Conservation (phyloP, 2,329 filamentous ascomycete genomes). For the Pezicula carpinea region DNA sequence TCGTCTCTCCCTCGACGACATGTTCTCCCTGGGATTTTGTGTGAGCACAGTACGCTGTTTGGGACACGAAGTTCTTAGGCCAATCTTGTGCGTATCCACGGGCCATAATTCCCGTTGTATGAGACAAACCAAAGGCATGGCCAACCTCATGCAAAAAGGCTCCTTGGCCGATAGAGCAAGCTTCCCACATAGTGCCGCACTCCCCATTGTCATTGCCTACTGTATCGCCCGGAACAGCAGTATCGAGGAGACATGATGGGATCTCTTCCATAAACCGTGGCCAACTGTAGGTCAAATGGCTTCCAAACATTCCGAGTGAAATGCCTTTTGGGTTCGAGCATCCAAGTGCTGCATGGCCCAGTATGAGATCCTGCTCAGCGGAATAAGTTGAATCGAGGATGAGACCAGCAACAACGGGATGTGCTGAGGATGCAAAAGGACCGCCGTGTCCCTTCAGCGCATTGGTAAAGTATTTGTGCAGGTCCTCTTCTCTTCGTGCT, state of each 20-base stretch:
- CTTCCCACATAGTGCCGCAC: constrained; percentile 39
- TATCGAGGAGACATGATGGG: constrained; percentile 40
- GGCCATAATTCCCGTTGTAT: constrained; percentile 63
- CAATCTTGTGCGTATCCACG: constrained; percentile 38
- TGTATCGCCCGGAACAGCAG: constrained; percentile 30
- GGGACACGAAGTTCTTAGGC: constrained; percentile 36
- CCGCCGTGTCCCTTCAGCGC: constrained; percentile 42
- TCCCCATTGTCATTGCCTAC: constrained; percentile 39
- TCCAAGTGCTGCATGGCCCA: constrained; percentile 63
- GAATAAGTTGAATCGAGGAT: constrained; percentile 69
- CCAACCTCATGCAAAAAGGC: constrained; percentile 69
- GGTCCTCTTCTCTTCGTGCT: constrained; percentile 50
- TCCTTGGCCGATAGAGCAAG: constrained; percentile 53
- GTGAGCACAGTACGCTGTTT: constrained; percentile 30
- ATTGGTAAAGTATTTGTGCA: constrained; percentile 35
- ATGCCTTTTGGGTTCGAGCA: constrained; percentile 46
- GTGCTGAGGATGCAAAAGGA: constrained; percentile 31
- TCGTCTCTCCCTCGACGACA: constrained; percentile 30
- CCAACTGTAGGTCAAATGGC: constrained; percentile 65
- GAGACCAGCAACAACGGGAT: constrained; percentile 65
- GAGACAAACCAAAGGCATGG: constrained; percentile 64
- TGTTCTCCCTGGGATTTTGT: constrained; percentile 21
- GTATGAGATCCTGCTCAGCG: constrained; percentile 49
- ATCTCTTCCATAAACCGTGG: constrained; percentile 67
- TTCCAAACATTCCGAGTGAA: constrained; percentile 67